Percentiles rank a stretch among this genome's conserved stretches.
These are phyloP conservation scores for Lipomyces spencermartinsiae DNA, from an alignment of 805 yeast genomes.

Conservation along the genomic window DNA sequence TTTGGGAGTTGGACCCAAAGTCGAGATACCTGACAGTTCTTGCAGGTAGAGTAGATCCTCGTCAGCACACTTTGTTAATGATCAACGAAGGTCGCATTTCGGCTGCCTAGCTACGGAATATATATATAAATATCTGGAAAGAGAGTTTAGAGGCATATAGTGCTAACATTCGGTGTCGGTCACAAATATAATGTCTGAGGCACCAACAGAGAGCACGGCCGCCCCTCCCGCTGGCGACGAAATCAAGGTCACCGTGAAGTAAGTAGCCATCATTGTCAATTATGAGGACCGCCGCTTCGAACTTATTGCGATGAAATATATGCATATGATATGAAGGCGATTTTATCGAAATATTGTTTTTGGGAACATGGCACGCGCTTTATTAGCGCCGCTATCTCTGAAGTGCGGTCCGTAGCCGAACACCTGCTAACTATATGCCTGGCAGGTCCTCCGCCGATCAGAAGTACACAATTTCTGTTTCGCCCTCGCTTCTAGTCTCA, in stretches of 20 bases:
- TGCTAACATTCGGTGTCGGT: background rate
- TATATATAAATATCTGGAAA: background rate
- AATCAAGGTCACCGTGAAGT: constrained; percentile 35
- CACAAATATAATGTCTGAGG: background rate
- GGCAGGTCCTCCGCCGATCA: constrained; percentile 54
- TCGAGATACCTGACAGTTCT: background rate
- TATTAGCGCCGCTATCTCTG: background rate
- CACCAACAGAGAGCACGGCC: background rate
- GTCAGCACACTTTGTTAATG: background rate
- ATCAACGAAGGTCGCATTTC: background rate
- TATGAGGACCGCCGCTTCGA: background rate
- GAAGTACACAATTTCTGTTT: constrained; percentile 70
- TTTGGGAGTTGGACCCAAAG: background rate
- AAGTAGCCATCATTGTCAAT: constrained; percentile 9
- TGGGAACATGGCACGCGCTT: background rate
- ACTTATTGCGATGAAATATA: background rate
- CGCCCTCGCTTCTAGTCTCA: constrained; percentile 60
- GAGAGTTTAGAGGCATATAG: background rate
- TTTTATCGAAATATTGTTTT: background rate
- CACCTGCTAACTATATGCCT: constrained; percentile 12
- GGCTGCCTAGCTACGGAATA: background rate
- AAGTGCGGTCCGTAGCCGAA: background rate
- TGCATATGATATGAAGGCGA: background rate
- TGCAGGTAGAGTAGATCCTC: background rate
- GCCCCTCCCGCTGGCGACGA: constrained; percentile 27